Conservation (phyloP, 495 filamentous ascomycete species). For the Lineolata rhizophorae region DNA sequence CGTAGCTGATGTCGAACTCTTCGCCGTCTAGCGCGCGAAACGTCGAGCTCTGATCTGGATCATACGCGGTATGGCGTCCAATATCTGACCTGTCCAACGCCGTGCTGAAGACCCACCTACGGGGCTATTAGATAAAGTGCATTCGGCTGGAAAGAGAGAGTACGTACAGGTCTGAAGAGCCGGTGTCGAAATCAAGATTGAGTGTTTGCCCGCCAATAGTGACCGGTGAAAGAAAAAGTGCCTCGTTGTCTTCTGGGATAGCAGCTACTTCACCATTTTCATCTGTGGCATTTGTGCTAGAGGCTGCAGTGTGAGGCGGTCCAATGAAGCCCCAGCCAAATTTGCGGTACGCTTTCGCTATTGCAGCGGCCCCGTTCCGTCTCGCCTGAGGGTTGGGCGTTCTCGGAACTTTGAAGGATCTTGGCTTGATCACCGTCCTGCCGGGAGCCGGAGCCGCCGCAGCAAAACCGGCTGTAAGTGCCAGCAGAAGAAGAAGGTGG, state of each 20-base stretch:
- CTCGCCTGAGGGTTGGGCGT: no score
- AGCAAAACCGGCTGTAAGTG: no score
- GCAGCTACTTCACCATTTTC: slow-evolving; percentile 35
- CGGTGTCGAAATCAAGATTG: slow-evolving; percentile 65
- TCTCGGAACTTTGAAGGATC: no score
- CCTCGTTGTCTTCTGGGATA: slow-evolving; percentile 35
- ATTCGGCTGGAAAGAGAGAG: slow-evolving; percentile 6
- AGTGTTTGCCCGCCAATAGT: slow-evolving; percentile 51
- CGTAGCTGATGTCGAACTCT: slow-evolving; percentile 50
- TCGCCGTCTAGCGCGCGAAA: slow-evolving; percentile 23
- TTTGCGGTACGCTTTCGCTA: slow-evolving; percentile 9
- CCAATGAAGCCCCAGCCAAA: slow-evolving; percentile 3
- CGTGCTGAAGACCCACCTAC: slow-evolving; percentile 58
- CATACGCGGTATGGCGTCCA: slow-evolving; percentile 34
- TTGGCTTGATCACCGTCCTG: no score
- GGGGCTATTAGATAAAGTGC: no score
- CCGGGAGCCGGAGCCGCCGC: no score
- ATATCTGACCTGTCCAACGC: slow-evolving; percentile 23
- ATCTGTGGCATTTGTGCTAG: slow-evolving; percentile 7
- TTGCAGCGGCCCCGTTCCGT: slow-evolving; percentile 9
- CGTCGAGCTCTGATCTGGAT: slow-evolving; percentile 36
- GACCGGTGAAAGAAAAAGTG: slow-evolving; percentile 51
- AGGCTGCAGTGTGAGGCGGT: background rate
- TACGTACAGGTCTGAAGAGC: slow-evolving; percentile 60
- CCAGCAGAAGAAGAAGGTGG: no score